Conservation (phyloP, 108 stramenopile genomes). For the Conticribra weissflogii region DNA sequence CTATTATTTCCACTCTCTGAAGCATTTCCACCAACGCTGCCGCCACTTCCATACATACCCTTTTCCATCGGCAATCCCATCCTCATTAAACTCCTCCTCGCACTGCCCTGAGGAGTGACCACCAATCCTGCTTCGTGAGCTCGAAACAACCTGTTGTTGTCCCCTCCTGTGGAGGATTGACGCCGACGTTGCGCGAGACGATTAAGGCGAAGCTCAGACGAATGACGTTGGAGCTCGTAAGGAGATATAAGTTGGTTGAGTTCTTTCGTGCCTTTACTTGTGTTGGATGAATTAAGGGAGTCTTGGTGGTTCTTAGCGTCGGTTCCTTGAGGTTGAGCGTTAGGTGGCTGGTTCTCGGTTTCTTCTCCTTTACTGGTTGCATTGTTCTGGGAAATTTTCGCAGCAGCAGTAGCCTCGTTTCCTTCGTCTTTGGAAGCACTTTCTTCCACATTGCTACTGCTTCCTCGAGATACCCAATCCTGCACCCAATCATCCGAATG, state of each 20-base stretch:
- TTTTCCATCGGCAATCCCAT: constrained; percentile 38
- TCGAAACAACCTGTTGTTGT: constrained; percentile 34
- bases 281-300: neutral
- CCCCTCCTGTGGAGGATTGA: constrained; percentile 27
- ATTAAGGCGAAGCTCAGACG: constrained; percentile 24
- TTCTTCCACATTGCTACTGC: neutral
- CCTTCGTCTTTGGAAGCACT: neutral
- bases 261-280: neutral
- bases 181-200: constrained; percentile 32
- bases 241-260: constrained; percentile 2
- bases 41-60: constrained; percentile 4
- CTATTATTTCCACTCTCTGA: neutral
- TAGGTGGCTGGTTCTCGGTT: too few relatives aligned
- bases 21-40: neutral
- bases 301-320: neutral
- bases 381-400: neutral
- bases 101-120: constrained; percentile 32
- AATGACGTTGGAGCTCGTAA: constrained; percentile 15
- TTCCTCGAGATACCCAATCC: constrained; percentile 19
- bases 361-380: too few relatives aligned
- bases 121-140: constrained; percentile 53
- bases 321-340: too few relatives aligned
- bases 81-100: constrained; percentile 29
- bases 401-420: neutral
- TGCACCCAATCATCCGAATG: constrained; percentile 23